These are phyloP conservation scores for Lentinula aciculospora DNA, from an alignment of 768 basidiomycete genomes.

Conservation along the genomic window DNA sequence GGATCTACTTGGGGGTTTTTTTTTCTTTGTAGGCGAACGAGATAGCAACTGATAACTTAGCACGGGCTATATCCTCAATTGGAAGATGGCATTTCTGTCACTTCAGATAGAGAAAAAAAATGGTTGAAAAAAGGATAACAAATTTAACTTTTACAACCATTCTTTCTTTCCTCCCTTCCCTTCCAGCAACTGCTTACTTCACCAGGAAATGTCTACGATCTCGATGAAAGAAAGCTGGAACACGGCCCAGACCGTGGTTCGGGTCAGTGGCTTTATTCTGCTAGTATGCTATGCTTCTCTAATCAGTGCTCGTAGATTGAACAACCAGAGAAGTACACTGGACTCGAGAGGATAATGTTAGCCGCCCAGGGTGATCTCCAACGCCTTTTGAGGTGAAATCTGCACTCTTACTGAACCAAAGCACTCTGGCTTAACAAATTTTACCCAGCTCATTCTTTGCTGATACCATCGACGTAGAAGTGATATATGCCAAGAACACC, in stretches of 20 bases:
- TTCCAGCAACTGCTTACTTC: not conserved
- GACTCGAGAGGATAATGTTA: slow-evolving; percentile 65
- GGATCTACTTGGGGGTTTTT: not conserved
- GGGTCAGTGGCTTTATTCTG: not conserved
- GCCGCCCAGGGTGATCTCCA: slow-evolving; percentile 70
- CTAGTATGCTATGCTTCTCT: not conserved
- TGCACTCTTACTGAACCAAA: slow-evolving; percentile 1
- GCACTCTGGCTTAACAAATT: not conserved
- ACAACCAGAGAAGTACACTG: slow-evolving; percentile 24
- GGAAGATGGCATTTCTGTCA: not conserved
- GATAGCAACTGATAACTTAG: not conserved
- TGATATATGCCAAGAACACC: slow-evolving; percentile 42
- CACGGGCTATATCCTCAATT: not conserved
- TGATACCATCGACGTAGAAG: slow-evolving; percentile 51
- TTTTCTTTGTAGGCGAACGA: not conserved
- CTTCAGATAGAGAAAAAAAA: not conserved
- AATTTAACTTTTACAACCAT: not conserved
- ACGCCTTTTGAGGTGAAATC: slow-evolving; percentile 56
- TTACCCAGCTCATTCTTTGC: slow-evolving; percentile 56
- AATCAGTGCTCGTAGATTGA: not conserved
- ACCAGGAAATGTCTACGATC: not conserved
- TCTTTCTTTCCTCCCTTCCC: not conserved
- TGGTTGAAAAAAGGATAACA: not conserved
- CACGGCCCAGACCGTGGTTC: not conserved
- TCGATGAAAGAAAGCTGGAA: slow-evolving; percentile 3